Conservation (phyloP, 441 rosid species). For the California macrophylla region DNA sequence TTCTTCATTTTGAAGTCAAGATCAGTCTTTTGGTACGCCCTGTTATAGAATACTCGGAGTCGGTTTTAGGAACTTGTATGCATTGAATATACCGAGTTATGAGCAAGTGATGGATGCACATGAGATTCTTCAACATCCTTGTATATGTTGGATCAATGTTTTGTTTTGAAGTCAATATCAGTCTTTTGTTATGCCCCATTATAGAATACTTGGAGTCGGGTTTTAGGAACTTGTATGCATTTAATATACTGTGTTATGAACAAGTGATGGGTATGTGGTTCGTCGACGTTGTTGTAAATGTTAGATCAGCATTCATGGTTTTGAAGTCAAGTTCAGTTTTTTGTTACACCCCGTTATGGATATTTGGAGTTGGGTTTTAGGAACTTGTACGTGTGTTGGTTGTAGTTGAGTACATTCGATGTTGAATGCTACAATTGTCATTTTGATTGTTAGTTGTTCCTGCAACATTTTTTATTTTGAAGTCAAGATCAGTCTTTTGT, state of each 20-base stretch:
- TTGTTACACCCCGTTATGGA: not conserved
- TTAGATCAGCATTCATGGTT: too few species aligned
- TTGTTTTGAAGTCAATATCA: too few species aligned
- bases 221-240: too few species aligned
- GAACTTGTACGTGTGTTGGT: not conserved
- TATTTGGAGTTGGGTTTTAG: not conserved
- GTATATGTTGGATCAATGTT: not conserved
- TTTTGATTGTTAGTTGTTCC: not conserved
- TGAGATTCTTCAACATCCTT: not conserved
- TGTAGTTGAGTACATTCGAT: not conserved
- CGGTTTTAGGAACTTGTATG: too few species aligned
- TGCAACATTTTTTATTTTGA: not conserved
- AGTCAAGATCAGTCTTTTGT: not conserved
- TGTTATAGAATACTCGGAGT: too few species aligned
- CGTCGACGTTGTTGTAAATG: too few species aligned
- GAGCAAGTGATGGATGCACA: too few species aligned
- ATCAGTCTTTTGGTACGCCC: not conserved
- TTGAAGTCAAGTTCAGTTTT: not conserved
- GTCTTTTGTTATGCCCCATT: too few species aligned
- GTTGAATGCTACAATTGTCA: not conserved
- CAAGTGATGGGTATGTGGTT: too few species aligned
- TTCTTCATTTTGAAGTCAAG: not conserved
- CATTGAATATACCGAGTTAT: too few species aligned
- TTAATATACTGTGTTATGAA: too few species aligned
- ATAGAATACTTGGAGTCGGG: too few species aligned